A percentile compares a stretch with the other conserved stretches of the same genome.
phyloP scores from a whole-genome alignment of 2,329 filamentous ascomycete genomes.

The Apiospora kogelbergensis region DNA sequence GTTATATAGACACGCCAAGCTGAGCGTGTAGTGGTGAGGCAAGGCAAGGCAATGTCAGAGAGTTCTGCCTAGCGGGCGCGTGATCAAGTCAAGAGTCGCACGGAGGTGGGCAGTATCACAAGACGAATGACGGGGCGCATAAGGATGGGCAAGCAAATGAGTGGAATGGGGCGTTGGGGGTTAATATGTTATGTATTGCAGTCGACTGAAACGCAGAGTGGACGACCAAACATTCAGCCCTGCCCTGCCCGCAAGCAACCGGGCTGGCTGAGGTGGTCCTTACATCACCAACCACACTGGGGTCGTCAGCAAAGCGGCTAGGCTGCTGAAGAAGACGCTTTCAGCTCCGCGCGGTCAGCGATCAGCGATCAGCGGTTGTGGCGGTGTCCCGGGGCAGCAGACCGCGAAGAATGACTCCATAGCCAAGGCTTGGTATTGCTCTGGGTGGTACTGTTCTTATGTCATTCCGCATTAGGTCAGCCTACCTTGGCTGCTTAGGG shows the following conservation, averaged over 20 bases:
- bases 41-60: background rate
- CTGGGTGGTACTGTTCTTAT: background rate
- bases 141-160: background rate
- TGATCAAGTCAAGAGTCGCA: background rate
- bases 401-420: background rate
- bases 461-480: slow-evolving; percentile 1
- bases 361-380: background rate
- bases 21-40: background rate
- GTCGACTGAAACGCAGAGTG: background rate
- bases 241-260: too few species aligned
- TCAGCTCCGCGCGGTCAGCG: slow-evolving; percentile 3
- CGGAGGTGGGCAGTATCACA: background rate
- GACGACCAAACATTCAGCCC: background rate
- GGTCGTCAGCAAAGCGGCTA: background rate
- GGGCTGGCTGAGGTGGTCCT: background rate
- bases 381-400: background rate
- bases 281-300: background rate
- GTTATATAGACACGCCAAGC: slow-evolving; percentile 8
- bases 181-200: background rate
- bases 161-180: background rate
- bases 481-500: background rate
- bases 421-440: slow-evolving; percentile 1
- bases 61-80: background rate
- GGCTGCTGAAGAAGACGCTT: background rate
- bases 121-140: background rate